Conservation (phyloP, 345 rosid species). For the Psidium guajava region DNA sequence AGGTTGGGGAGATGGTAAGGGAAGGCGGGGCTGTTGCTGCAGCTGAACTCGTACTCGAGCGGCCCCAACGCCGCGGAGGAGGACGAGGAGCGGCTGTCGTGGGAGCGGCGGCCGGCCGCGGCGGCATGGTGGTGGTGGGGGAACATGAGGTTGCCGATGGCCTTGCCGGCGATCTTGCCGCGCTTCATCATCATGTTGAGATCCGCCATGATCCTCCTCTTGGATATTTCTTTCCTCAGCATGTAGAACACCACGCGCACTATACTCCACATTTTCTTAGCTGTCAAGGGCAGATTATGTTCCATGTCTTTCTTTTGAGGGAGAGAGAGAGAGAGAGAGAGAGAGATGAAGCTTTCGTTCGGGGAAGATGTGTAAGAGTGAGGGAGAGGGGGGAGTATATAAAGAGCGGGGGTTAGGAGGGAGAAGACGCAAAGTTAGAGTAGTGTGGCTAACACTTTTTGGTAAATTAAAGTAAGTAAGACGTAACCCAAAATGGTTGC, state of each 20-base stretch:
- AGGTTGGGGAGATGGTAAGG: background rate
- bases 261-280: slow-evolving; percentile 52
- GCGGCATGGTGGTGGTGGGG: slow-evolving; percentile 31
- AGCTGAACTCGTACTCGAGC: slow-evolving; percentile 86
- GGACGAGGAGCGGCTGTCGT: background rate
- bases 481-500: background rate
- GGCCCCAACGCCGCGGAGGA: slow-evolving; percentile 1
- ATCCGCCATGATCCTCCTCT: slow-evolving; percentile 53
- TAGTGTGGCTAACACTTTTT: background rate
- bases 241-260: slow-evolving; percentile 57
- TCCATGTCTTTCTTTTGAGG: slow-evolving; percentile 14
- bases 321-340: background rate
- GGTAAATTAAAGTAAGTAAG: background rate
- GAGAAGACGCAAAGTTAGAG: background rate
- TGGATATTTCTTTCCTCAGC: slow-evolving; percentile 49
- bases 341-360: background rate
- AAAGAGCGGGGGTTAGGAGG: slow-evolving; percentile 14
- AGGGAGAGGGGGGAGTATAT: slow-evolving; percentile 13
- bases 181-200: slow-evolving; percentile 71
- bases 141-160: slow-evolving; percentile 51
- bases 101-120: background rate
- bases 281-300: slow-evolving; percentile 30
- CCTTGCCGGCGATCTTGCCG: slow-evolving; percentile 63
- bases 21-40: slow-evolving; percentile 70
- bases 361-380: slow-evolving; percentile 1